A percentile compares a stretch with the other conserved stretches of the same genome.
phyloP scores from a whole-genome alignment of 129 eudicot genomes.

The Oenanthe sinensis region DNA sequence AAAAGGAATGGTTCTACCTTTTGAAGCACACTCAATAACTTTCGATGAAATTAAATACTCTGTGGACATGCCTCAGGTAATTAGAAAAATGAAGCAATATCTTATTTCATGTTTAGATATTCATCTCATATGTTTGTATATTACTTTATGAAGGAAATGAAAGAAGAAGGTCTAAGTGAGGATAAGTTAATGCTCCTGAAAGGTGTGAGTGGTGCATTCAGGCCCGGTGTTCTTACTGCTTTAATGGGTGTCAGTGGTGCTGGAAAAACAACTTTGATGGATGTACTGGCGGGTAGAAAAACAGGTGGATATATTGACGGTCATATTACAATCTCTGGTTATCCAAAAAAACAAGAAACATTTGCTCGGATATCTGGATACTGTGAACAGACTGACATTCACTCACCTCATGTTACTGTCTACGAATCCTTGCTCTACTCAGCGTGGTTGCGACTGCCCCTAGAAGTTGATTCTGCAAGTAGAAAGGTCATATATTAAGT shows the following conservation, averaged over 20 bases:
- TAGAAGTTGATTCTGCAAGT: constrained; percentile 35
- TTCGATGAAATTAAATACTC: constrained; percentile 67
- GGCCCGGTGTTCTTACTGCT: constrained; percentile 89
- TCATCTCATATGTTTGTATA: constrained; percentile 2
- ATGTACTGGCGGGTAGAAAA: constrained; percentile 87
- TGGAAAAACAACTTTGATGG: constrained; percentile 95
- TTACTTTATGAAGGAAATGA: constrained; percentile 65
- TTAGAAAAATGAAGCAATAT: neutral
- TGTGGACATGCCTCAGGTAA: constrained; percentile 88
- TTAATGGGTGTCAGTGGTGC: constrained; percentile 98
- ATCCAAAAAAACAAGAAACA: constrained; percentile 80
- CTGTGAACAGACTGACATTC: constrained; percentile 87
- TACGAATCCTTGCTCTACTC: constrained; percentile 70
- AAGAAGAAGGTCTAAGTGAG: constrained; percentile 45
- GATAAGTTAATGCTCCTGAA: constrained; percentile 63
- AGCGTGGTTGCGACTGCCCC: constrained; percentile 70
- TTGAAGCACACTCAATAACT: constrained; percentile 68
- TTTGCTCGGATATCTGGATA: constrained; percentile 89
- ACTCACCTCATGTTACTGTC: constrained; percentile 84
- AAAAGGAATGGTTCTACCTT: constrained; percentile 89
- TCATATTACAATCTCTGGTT: constrained; percentile 60
- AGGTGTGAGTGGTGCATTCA: constrained; percentile 67
- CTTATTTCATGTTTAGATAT: neutral
- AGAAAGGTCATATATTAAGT: constrained; percentile 37
- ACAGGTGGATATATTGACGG: constrained; percentile 82